A percentile compares a stretch with the other conserved stretches of the same genome.
phyloP scores from a whole-genome alignment of 768 basidiomycete species.

The Imleria badia region DNA sequence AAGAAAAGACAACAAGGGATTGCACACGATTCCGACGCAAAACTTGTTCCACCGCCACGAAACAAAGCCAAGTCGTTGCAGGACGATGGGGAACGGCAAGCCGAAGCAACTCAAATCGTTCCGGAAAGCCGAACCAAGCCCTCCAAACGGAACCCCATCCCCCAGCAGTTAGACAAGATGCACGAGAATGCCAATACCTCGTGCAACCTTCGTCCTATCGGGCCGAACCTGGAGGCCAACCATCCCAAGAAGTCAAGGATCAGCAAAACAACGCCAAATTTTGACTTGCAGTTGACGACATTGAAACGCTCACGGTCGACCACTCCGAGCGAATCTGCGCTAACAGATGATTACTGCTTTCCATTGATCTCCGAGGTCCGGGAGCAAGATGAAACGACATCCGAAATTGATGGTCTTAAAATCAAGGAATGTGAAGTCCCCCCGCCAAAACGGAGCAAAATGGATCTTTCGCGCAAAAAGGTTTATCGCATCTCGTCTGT shows the following conservation, averaged over 20 bases:
- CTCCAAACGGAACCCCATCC: constrained; percentile 23
- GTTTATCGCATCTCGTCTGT: constrained; percentile 7
- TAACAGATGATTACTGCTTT: constrained; percentile 33
- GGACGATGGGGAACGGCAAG: background rate
- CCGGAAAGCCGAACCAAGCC: constrained; percentile 26
- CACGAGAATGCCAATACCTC: constrained; percentile 45
- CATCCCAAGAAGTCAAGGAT: constrained; percentile 1
- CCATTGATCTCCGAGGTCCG: constrained; percentile 32
- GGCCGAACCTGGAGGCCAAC: constrained; percentile 44
- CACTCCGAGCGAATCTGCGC: constrained; percentile 3
- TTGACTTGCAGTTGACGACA: constrained; percentile 49
- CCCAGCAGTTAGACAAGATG: constrained; percentile 43
- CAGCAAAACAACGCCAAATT: constrained; percentile 39
- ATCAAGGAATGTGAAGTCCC: constrained; percentile 28
- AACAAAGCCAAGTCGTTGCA: constrained; percentile 2
- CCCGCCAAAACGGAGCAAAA: constrained; percentile 21
- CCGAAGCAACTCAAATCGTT: background rate
- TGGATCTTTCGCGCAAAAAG: constrained; percentile 7
- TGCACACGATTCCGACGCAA: constrained; percentile 17
- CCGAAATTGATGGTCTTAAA: constrained; percentile 37
- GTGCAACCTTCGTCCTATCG: constrained; percentile 36
- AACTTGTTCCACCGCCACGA: background rate
- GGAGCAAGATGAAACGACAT: constrained; percentile 31
- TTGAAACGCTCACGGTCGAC: constrained; percentile 25
- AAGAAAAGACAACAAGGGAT: constrained; percentile 32